Percentiles rank a stretch among this genome's conserved stretches.
phyloP scores from a whole-genome alignment of 306 rosid genomes.

The Phaseolus lunatus region DNA sequence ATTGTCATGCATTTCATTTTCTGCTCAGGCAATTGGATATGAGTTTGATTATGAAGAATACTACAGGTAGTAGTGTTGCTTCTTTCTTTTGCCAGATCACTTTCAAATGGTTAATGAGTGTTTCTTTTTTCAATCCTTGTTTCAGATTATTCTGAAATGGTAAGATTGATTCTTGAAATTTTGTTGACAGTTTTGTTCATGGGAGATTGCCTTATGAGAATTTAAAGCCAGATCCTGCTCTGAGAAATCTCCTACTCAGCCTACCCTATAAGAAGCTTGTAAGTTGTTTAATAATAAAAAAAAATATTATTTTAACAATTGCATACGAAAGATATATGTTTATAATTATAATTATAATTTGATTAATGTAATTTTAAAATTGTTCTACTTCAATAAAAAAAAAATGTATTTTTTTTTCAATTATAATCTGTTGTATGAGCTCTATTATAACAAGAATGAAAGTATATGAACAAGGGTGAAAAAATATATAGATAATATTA shows the following conservation, averaged over 20 bases:
- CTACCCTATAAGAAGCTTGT: slow-evolving; percentile 81
- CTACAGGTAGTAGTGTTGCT: slow-evolving; percentile 64
- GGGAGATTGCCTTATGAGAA: slow-evolving; percentile 92
- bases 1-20: slow-evolving; percentile 16
- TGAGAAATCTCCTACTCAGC: slow-evolving; percentile 69
- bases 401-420: too few species aligned
- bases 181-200: slow-evolving; percentile 70
- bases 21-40: slow-evolving; percentile 82
- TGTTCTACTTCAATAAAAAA: too few species aligned
- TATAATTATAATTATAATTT: too few species aligned
- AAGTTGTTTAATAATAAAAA: too few species aligned
- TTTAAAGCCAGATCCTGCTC: slow-evolving; percentile 76
- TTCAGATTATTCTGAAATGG: slow-evolving; percentile 11
- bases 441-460: slow-evolving; percentile 9
- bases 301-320: too few species aligned
- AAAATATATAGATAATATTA: background rate
- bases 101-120: background rate
- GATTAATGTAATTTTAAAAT: too few species aligned
- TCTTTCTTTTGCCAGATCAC: background rate
- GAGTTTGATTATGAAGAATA: slow-evolving; percentile 91
- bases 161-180: slow-evolving; percentile 5
- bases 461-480: background rate
- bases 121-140: background rate
- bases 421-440: too few species aligned
- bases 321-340: too few species aligned